Evolutionary conservation across 2,329 filamentous ascomycete species (phyloP).

Genomic region (Aureobasidium sp.): DNA sequence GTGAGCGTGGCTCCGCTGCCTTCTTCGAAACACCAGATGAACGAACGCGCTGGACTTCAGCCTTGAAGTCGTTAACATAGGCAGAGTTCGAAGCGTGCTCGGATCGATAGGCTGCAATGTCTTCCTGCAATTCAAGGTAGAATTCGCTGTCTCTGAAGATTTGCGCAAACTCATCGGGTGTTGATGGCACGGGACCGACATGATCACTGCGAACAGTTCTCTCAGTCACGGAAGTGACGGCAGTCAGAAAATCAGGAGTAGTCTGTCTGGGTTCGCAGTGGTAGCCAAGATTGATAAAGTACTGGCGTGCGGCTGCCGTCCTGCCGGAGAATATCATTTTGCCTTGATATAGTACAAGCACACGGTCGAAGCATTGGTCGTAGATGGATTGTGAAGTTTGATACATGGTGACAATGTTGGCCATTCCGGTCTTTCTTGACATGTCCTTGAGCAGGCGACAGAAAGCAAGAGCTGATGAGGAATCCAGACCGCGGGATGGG

Average conservation of each 20-base stretch:
- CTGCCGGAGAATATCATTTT: slow-evolving; percentile 66
- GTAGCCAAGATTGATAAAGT: slow-evolving; percentile 61
- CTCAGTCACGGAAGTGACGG: slow-evolving; percentile 59
- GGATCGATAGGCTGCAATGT: slow-evolving; percentile 45
- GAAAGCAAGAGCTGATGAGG: slow-evolving; percentile 53
- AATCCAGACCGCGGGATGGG: slow-evolving; percentile 44
- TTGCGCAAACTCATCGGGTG: slow-evolving; percentile 59
- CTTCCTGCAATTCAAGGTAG: slow-evolving; percentile 34
- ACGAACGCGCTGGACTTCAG: slow-evolving; percentile 2
- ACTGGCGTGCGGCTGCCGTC: slow-evolving; percentile 51
- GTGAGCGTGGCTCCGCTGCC: slow-evolving; percentile 7
- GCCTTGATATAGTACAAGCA: slow-evolving; percentile 66
- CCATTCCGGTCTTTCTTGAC: slow-evolving; percentile 41
- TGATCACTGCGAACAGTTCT: slow-evolving; percentile 49
- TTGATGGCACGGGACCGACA: slow-evolving; percentile 55
- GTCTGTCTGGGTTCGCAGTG: slow-evolving; percentile 59
- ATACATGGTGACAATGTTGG: slow-evolving; percentile 52
- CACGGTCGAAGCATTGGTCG: slow-evolving; percentile 64
- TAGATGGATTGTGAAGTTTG: slow-evolving; percentile 44
- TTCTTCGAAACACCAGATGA: slow-evolving; percentile 3
- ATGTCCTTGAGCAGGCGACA: slow-evolving; percentile 44
- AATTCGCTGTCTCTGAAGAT: slow-evolving; percentile 34
- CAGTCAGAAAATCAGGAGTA: slow-evolving; percentile 64
- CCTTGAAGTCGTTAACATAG: slow-evolving; percentile 12
- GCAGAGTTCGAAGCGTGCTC: slow-evolving; percentile 15